Conservation (phyloP, 495 filamentous ascomycete species). For the Penicillium canariense region DNA sequence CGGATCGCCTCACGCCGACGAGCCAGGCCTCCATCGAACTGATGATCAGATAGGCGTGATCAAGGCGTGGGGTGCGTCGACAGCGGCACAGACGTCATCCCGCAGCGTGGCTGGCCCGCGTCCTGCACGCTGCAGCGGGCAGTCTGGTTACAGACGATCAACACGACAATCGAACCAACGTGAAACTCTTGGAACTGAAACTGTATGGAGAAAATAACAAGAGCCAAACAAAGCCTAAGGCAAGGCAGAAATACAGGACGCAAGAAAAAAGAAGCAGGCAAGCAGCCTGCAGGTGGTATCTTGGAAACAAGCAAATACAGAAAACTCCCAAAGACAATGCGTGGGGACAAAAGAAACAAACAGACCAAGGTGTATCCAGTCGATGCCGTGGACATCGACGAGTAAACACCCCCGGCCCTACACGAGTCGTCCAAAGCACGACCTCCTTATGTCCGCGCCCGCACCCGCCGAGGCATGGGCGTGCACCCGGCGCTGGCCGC, state of each 20-base stretch:
- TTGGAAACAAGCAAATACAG: constrained; percentile 7
- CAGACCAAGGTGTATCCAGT: not conserved
- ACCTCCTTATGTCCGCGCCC: constrained; percentile 28
- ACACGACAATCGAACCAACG: not conserved
- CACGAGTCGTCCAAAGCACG: not conserved
- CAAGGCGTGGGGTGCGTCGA: constrained; percentile 5
- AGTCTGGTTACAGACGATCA: constrained; percentile 7
- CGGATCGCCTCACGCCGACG: not conserved
- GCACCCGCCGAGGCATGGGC: constrained; percentile 40
- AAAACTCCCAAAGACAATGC: constrained; percentile 2
- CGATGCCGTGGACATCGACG: not conserved
- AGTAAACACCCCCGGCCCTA: constrained; percentile 4
- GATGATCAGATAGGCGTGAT: constrained; percentile 1
- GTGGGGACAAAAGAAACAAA: not conserved
- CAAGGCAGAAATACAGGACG: not conserved
- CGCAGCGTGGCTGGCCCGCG: constrained; percentile 6
- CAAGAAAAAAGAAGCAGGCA: not conserved
- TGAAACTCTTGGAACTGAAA: not conserved
- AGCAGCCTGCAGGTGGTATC: constrained; percentile 17
- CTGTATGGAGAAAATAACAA: not conserved
- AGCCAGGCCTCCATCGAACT: not conserved
- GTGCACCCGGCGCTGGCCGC: constrained; percentile 42
- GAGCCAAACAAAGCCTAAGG: not conserved
- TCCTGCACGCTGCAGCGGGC: constrained; percentile 1
- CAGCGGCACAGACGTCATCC: constrained; percentile 20